Percentiles rank a stretch among this genome's conserved stretches.
Evolutionary conservation across 768 basidiomycete genomes (phyloP).

Genomic region (Boletus subparvulus): DNA sequence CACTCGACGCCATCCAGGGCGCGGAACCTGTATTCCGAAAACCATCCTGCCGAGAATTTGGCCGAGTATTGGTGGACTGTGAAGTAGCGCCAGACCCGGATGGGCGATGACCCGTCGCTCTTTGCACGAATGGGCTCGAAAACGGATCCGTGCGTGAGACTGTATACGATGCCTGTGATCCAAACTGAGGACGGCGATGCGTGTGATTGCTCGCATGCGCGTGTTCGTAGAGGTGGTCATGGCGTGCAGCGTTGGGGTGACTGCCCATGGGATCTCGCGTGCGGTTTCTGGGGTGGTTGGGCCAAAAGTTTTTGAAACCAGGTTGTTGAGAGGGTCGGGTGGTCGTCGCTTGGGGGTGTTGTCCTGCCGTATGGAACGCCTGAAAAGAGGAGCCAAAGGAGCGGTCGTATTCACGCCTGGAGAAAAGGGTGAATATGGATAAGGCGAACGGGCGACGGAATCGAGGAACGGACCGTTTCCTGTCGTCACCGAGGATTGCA

Average conservation of each 20-base stretch:
- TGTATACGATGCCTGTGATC: constrained; percentile 1
- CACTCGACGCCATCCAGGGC: constrained; percentile 6
- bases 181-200: constrained; percentile 1
- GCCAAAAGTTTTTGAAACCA: constrained; percentile 29
- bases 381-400: constrained; percentile 12
- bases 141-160: constrained; percentile 22
- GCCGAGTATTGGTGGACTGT: neutral
- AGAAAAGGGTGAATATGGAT: neutral
- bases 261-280: constrained; percentile 11
- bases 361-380: constrained; percentile 3
- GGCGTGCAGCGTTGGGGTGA: constrained; percentile 6
- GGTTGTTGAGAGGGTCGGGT: constrained; percentile 24
- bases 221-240: constrained; percentile 13
- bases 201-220: neutral
- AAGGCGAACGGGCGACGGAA: neutral
- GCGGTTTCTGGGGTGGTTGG: constrained; percentile 23
- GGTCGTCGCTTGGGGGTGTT: constrained; percentile 34
- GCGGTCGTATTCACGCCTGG: constrained; percentile 36
- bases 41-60: neutral
- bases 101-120: constrained; percentile 24
- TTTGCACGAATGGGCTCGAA: constrained; percentile 25
- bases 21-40: constrained; percentile 1
- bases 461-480: constrained; percentile 37
- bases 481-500: constrained; percentile 43
- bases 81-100: neutral